These are phyloP conservation scores for Ilex aquifolium DNA, from an alignment of 257 asterid species.

Conservation along the genomic window DNA sequence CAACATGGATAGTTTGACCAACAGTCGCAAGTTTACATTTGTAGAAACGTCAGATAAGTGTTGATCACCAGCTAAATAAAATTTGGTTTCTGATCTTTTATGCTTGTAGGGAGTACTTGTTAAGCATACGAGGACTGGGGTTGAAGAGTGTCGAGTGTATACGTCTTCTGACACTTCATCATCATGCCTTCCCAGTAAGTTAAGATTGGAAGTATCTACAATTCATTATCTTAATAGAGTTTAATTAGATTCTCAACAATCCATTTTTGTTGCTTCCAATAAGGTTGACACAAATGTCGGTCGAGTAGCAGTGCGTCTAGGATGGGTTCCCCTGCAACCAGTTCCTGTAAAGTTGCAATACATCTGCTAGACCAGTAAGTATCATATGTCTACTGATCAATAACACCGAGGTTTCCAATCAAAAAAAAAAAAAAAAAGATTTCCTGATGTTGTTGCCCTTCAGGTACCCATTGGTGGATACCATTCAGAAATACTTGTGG, in stretches of 20 bases:
- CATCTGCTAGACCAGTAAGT: constrained; percentile 11
- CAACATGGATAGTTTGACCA: not conserved
- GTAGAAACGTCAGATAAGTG: constrained; percentile 1
- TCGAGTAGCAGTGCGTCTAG: constrained; percentile 18
- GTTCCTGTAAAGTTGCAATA: constrained; percentile 8
- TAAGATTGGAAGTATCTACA: too few species aligned
- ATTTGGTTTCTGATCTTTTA: not conserved
- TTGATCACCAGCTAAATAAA: too few species aligned
- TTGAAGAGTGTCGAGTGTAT: constrained; percentile 23
- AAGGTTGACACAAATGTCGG: constrained; percentile 23
- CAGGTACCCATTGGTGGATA: constrained; percentile 18
- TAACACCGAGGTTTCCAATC: not conserved
- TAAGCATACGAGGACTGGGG: constrained; percentile 18
- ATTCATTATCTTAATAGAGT: too few species aligned
- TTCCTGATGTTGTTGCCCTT: not conserved
- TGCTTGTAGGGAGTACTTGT: constrained; percentile 14
- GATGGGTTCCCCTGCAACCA: constrained; percentile 18
- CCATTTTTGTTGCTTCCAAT: constrained; percentile 1
- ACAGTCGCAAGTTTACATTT: not conserved
- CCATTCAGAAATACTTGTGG: constrained; percentile 15
- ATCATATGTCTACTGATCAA: not conserved
- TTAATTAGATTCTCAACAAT: too few species aligned
- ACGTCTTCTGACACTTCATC: constrained; percentile 16
- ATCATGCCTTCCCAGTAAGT: constrained; percentile 19
- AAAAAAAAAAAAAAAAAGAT: too few species aligned